Conservation (phyloP, 2,329 filamentous ascomycete genomes). For the Fusarium scirpi region DNA sequence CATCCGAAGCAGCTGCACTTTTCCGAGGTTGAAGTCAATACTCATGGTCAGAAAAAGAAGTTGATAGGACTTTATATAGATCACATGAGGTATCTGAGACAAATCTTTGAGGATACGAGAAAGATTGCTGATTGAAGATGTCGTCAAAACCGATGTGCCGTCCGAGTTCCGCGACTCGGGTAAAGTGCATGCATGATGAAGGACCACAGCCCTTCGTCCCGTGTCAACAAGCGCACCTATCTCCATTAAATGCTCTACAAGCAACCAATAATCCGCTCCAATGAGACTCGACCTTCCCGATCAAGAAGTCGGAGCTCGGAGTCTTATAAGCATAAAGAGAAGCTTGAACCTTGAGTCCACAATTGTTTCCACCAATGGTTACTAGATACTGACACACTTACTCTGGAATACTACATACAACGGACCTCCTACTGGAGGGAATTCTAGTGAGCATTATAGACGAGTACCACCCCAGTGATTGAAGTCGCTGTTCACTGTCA, state of each 20-base stretch:
- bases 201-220: fast-evolving
- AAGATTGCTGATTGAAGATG: fast-evolving
- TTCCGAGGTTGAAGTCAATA: fast-evolving
- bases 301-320: constrained; percentile 16
- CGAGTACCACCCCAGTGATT: not conserved
- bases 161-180: not conserved
- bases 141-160: not conserved
- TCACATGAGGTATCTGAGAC: not conserved
- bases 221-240: constrained; percentile 17
- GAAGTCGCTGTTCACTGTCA: not conserved
- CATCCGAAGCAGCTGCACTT: not conserved
- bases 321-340: constrained; percentile 22
- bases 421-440: constrained; percentile 7
- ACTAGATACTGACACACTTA: not conserved
- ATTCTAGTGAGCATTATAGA: not conserved
- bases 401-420: not conserved
- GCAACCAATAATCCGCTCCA: too few relatives aligned
- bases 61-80: fast-evolving
- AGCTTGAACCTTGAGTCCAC: not conserved
- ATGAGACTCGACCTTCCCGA: not conserved
- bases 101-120: not conserved
- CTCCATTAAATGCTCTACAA: not conserved
- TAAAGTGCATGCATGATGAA: not conserved
- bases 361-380: constrained; percentile 11
- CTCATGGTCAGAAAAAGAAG: not conserved